Percentiles rank a stretch among this genome's conserved stretches.
phyloP scores from a whole-genome alignment of 140 eudicot species.

The Erigeron philadelphicus region DNA sequence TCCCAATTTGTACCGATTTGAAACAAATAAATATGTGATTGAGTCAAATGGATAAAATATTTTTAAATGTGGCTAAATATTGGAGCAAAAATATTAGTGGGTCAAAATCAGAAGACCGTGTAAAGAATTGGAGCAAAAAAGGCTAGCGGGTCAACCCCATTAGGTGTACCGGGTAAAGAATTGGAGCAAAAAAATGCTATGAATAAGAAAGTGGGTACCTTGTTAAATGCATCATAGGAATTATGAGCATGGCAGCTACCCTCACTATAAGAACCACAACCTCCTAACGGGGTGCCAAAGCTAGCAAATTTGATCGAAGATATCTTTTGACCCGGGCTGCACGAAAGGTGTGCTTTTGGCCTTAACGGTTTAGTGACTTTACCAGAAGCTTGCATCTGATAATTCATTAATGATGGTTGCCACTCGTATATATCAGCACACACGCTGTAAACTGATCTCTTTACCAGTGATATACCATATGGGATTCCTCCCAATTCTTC shows the following conservation, averaged over 20 bases:
- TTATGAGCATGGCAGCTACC: constrained; percentile 88
- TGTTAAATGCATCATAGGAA: constrained; percentile 79
- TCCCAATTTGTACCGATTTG: not conserved
- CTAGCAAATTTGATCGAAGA: constrained; percentile 94
- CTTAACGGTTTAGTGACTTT: constrained; percentile 65
- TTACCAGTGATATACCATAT: constrained; percentile 64
- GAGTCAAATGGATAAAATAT: too few relatives aligned
- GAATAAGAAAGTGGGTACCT: constrained; percentile 37
- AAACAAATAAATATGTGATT: too few relatives aligned
- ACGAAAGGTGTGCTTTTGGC: constrained; percentile 89
- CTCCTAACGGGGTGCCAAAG: constrained; percentile 90
- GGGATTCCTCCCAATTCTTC: constrained; percentile 98
- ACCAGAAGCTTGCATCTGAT: constrained; percentile 71
- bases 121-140: too few relatives aligned
- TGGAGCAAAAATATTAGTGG: too few relatives aligned
- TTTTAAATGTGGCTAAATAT: too few relatives aligned
- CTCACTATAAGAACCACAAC: constrained; percentile 73
- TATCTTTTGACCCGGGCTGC: constrained; percentile 81
- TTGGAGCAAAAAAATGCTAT: too few relatives aligned
- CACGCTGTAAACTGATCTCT: constrained; percentile 64
- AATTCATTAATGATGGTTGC: constrained; percentile 85
- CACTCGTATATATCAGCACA: constrained; percentile 90
- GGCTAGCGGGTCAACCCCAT: too few relatives aligned
- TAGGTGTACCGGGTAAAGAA: too few relatives aligned
- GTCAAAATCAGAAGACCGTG: too few relatives aligned